Evolutionary conservation across 495 filamentous ascomycete species (phyloP).

Genomic region (Penicillium ucsense): DNA sequence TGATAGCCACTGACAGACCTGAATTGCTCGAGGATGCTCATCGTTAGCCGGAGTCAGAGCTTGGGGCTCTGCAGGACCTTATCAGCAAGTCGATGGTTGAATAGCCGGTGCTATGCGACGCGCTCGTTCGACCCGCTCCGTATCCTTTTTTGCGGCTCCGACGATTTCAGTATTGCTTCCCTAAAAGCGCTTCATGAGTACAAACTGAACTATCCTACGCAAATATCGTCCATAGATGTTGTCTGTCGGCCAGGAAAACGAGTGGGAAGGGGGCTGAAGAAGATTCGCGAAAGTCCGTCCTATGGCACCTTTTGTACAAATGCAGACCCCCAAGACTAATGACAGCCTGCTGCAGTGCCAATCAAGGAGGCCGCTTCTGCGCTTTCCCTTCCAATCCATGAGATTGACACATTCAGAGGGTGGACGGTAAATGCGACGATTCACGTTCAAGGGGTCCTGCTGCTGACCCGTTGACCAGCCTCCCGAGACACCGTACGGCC

Average conservation of each 20-base stretch:
- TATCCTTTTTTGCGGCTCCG: conserved; percentile 95
- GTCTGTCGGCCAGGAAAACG: conserved; percentile 70
- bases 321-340: conserved; percentile 6
- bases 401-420: conserved; percentile 67
- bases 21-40: conserved; percentile 13
- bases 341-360: conserved; percentile 47
- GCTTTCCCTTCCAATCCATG: conserved; percentile 58
- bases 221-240: conserved; percentile 79
- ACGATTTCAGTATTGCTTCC: conserved; percentile 78
- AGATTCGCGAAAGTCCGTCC: conserved; percentile 53
- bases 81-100: conserved; percentile 2
- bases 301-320: background rate
- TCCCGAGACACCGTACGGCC: conserved; percentile 37
- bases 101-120: conserved; percentile 19
- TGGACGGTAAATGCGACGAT: conserved; percentile 50
- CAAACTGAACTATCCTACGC: conserved; percentile 37
- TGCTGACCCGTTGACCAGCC: conserved; percentile 34
- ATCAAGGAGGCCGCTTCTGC: conserved; percentile 55
- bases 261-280: conserved; percentile 62
- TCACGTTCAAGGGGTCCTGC: background rate
- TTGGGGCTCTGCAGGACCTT: conserved; percentile 16
- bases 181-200: conserved; percentile 61
- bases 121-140: conserved; percentile 53
- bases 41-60: conserved; percentile 9
- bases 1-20: background rate